Evolutionary conservation across 768 basidiomycete genomes (phyloP).

Genomic region (Mycena rebaudengoi): DNA sequence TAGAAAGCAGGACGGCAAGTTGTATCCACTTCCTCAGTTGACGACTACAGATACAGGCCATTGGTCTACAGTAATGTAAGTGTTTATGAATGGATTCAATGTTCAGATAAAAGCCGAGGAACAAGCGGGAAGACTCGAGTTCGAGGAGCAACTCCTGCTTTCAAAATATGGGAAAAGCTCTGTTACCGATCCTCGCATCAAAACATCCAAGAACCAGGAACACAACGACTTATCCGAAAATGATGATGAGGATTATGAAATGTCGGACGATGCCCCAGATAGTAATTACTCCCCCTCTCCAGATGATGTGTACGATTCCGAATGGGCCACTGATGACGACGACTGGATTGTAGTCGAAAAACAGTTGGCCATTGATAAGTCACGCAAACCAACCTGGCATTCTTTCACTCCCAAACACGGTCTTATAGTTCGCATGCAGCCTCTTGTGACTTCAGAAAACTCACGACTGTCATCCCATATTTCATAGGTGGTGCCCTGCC

Average conservation of each 20-base stretch:
- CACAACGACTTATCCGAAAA: neutral
- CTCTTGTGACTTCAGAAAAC: conserved; percentile 6
- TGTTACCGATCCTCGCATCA: neutral
- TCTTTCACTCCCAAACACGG: neutral
- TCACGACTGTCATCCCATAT: conserved; percentile 30
- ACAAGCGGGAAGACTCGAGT: neutral
- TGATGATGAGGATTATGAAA: no score
- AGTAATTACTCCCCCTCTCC: no score
- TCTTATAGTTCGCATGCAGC: no score
- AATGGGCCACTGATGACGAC: no score
- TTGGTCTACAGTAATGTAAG: neutral
- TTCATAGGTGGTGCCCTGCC: conserved; percentile 41
- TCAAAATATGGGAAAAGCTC: neutral
- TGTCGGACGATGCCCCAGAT: no score
- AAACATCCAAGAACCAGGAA: neutral
- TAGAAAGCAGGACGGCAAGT: no score
- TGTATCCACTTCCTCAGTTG: neutral
- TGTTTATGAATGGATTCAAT: neutral
- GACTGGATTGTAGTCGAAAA: neutral
- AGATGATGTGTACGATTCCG: no score
- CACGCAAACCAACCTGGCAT: conserved; percentile 24
- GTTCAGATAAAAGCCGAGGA: neutral
- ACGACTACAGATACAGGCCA: neutral
- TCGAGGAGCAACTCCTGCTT: neutral
- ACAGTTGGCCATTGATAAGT: neutral